phyloP scores from a whole-genome alignment of 352 stramenopile species.

The Thalassiosira exigua region DNA sequence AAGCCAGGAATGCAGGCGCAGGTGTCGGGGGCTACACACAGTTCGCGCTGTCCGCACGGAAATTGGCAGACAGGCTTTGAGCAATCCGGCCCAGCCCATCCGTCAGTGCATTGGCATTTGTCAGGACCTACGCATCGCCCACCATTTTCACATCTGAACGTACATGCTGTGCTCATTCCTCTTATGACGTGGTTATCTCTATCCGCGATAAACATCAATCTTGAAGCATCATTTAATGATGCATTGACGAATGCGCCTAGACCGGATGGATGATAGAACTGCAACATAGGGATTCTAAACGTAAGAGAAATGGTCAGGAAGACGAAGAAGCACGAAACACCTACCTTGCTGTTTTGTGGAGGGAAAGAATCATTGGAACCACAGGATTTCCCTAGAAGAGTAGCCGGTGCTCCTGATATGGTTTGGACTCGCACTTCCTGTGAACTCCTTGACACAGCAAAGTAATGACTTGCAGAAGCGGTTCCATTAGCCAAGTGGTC shows the following conservation, averaged over 20 bases:
- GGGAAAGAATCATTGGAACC: constrained; percentile 89
- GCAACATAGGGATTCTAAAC: not conserved
- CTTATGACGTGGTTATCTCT: constrained; percentile 93
- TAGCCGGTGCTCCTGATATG: constrained; percentile 88
- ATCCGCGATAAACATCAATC: constrained; percentile 90
- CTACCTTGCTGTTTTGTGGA: constrained; percentile 86
- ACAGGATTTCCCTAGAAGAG: constrained; percentile 87
- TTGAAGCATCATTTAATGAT: constrained; percentile 72
- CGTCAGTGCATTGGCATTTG: constrained; percentile 87
- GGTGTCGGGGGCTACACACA: constrained; percentile 91
- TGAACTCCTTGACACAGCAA: constrained; percentile 30
- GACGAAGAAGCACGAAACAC: not conserved
- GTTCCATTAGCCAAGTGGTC: constrained; percentile 1
- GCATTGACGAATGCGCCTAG: constrained; percentile 83
- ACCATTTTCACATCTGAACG: constrained; percentile 94
- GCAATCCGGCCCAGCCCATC: constrained; percentile 87
- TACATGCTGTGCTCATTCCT: constrained; percentile 89
- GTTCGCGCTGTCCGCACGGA: constrained; percentile 71
- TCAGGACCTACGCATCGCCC: constrained; percentile 89
- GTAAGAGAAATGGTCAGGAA: not conserved
- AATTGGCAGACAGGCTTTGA: constrained; percentile 67
- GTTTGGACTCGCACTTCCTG: constrained; percentile 88
- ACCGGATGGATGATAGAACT: constrained; percentile 73
- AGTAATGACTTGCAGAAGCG: constrained; percentile 36
- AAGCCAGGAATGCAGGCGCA: constrained; percentile 94